Percentiles rank a stretch among this genome's conserved stretches.
These are phyloP conservation scores for Comarum palustre DNA, from an alignment of 306 rosid genomes.

Conservation along the genomic window DNA sequence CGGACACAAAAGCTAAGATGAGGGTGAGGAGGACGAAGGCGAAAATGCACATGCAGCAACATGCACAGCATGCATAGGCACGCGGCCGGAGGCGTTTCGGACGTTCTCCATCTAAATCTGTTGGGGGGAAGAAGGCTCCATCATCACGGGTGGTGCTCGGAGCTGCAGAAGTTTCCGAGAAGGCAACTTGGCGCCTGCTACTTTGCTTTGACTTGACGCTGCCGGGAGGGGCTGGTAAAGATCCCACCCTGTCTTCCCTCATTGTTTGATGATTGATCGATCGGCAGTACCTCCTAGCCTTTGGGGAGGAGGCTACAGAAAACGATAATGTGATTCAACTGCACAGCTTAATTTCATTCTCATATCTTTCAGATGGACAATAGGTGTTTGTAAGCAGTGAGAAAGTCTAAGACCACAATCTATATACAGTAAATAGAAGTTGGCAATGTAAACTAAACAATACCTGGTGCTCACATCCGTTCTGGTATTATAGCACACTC, in stretches of 20 bases:
- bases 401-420: constrained; percentile 16
- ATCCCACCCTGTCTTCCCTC: constrained; percentile 21
- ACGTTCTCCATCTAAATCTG: constrained; percentile 17
- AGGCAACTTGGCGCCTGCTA: constrained; percentile 8
- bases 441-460: neutral
- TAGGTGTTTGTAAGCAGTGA: neutral
- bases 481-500: neutral
- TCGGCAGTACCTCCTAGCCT: constrained; percentile 24
- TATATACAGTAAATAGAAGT: constrained; percentile 10
- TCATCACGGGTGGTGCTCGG: neutral
- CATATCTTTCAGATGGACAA: constrained; percentile 8
- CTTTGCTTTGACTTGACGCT: constrained; percentile 14
- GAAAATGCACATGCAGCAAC: constrained; percentile 33
- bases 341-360: neutral
- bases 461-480: neutral
- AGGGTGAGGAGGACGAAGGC: constrained; percentile 26
- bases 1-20: constrained; percentile 28
- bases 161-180: constrained; percentile 9
- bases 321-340: neutral
- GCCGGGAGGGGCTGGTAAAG: constrained; percentile 21
- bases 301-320: constrained; percentile 1
- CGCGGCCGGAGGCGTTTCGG: constrained; percentile 6
- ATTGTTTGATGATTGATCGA: constrained; percentile 18
- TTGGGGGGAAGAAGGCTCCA: neutral
- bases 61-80: constrained; percentile 33